Evolutionary conservation across 352 stramenopile genomes (phyloP).

Genomic region (Aphanomyces cochlioides): DNA sequence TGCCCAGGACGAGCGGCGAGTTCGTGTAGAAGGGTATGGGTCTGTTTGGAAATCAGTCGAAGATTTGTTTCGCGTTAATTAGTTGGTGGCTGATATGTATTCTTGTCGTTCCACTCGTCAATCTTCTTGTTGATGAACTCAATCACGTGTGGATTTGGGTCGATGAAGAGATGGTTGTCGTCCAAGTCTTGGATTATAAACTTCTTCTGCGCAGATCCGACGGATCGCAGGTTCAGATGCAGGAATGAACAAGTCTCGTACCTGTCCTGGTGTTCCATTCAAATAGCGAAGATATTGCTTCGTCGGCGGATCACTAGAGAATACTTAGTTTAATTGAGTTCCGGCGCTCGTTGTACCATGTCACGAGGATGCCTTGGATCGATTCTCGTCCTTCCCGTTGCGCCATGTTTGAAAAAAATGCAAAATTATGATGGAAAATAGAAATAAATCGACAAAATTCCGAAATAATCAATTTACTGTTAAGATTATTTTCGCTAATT

Average conservation of each 20-base stretch:
- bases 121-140: slow-evolving; percentile 86
- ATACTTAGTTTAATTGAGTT: not conserved
- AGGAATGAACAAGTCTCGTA: slow-evolving; percentile 29
- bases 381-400: slow-evolving; percentile 2
- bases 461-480: too few relatives aligned
- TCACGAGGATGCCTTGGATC: slow-evolving; percentile 10
- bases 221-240: slow-evolving; percentile 13
- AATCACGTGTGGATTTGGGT: slow-evolving; percentile 75
- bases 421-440: not conserved
- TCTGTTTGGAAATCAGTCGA: slow-evolving; percentile 1
- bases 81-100: slow-evolving; percentile 80
- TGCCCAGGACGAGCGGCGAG: slow-evolving; percentile 2
- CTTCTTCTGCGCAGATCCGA: slow-evolving; percentile 42
- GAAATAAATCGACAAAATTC: too few relatives aligned
- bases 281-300: slow-evolving; percentile 85
- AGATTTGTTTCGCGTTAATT: slow-evolving; percentile 36
- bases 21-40: slow-evolving; percentile 18
- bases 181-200: slow-evolving; percentile 87
- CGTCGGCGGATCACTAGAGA: slow-evolving; percentile 65
- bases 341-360: not conserved
- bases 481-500: too few relatives aligned
- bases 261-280: slow-evolving; percentile 80
- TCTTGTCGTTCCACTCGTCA: slow-evolving; percentile 87
- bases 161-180: slow-evolving; percentile 83
- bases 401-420: not conserved